Evolutionary conservation across 495 filamentous ascomycete genomes (phyloP).

Genomic region (Hypoxylon intermedium): DNA sequence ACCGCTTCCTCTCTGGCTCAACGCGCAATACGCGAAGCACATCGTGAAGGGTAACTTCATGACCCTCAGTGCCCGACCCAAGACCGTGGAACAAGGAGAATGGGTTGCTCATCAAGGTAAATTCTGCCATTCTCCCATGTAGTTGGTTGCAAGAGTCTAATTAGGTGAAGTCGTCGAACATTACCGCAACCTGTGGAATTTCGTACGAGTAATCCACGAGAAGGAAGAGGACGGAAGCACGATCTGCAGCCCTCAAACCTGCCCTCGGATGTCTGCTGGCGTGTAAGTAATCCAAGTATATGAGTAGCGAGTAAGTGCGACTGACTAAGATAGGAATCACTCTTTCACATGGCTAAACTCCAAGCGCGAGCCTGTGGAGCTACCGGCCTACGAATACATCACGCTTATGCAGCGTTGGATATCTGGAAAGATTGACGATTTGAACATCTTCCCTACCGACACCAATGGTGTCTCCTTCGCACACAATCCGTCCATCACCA

Average conservation of each 20-base stretch:
- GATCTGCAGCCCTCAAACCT: constrained; percentile 82
- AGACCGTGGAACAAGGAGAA: constrained; percentile 87
- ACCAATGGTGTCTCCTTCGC: constrained; percentile 63
- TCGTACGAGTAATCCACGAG: constrained; percentile 82
- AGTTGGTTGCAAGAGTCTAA: constrained; percentile 21
- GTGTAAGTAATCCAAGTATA: constrained; percentile 65
- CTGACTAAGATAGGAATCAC: constrained; percentile 64
- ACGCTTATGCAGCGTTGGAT: constrained; percentile 94
- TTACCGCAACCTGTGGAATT: constrained; percentile 82
- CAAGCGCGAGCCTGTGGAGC: constrained; percentile 67
- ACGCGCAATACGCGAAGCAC: constrained; percentile 79
- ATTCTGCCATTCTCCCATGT: constrained; percentile 20
- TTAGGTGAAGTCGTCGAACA: constrained; percentile 78
- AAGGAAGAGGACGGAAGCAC: constrained; percentile 73
- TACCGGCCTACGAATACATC: constrained; percentile 86
- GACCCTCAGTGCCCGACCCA: constrained; percentile 88
- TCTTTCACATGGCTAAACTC: constrained; percentile 90
- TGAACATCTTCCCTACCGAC: constrained; percentile 83
- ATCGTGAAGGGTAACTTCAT: constrained; percentile 97
- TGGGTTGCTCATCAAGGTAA: constrained; percentile 95
- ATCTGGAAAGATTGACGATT: constrained; percentile 86
- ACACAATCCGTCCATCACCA: constrained; percentile 61
- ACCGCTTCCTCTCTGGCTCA: constrained; percentile 68
- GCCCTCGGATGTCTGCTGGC: constrained; percentile 91
- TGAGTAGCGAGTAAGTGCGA: constrained; percentile 1